Conservation (phyloP, 805 yeast genomes). For the Candida incommunis region DNA sequence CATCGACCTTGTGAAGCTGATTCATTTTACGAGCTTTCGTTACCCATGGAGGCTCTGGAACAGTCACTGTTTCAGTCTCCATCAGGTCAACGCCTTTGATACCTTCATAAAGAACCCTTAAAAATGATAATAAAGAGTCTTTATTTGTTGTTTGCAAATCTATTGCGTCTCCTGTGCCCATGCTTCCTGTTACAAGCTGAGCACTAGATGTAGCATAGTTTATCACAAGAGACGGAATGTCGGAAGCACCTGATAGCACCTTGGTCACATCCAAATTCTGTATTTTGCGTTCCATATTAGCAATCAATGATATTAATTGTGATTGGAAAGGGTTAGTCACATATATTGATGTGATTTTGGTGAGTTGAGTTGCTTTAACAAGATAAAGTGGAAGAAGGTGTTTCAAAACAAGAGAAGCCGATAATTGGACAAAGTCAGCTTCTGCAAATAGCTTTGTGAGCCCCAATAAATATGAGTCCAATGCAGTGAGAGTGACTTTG, state of each 20-base stretch:
- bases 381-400: not conserved
- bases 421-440: not conserved
- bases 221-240: not conserved
- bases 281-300: not conserved
- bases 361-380: not conserved
- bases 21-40: not conserved
- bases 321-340: not conserved
- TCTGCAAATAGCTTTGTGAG: not conserved
- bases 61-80: not conserved
- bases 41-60: not conserved
- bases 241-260: not conserved
- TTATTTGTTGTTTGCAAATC: not conserved
- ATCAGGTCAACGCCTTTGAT: not conserved
- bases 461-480: not conserved
- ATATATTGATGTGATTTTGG: not conserved
- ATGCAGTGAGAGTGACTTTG: not conserved
- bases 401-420: not conserved
- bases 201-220: not conserved
- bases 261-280: not conserved
- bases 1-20: not conserved
- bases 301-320: not conserved
- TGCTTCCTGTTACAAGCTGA: not conserved
- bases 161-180: not conserved
- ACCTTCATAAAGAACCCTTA: not conserved
- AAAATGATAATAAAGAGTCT: not conserved